Evolutionary conservation across 2,329 filamentous ascomycete species (phyloP), one percentile per base, ranked within the genome.

Genomic region (Didymellaceae sp.): DNA sequence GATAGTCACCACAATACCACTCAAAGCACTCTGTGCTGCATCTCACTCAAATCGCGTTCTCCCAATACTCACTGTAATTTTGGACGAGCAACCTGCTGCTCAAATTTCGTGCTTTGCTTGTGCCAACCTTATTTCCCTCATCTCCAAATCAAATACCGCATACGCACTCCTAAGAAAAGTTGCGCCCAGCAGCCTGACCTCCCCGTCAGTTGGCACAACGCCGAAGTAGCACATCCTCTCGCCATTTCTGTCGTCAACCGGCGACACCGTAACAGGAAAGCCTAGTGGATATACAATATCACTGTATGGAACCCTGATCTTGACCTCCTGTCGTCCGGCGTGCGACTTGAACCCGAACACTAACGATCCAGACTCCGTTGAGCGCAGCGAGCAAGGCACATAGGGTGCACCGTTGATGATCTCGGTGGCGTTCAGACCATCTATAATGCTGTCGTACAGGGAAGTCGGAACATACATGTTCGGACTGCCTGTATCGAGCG

Each of bases 191-290:
- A 61, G 39, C 13, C 47, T 31, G 5, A 58, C 41, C 1, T 22
- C 31, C 4, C 55, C 52, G 17, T 44, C 34, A 14, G 28, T 50
- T 9, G 47, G 48, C 7, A 82, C 83, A 6, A 59, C 21, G 1
- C 54, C 51, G 13, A 59, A 49, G 28, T 61, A 59, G 25, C 55
- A 61, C 41, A 59, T 28, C 22, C 45, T 45, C 22, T 45, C 39
- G 0, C 54, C 56, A 37, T 55, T 14, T 17, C 41, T 39, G 17
- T 51, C 42, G 4, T 33, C 28, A 5, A 53, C 33, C 8, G 54
- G 41, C 8, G 54, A 54, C 8, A 20, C 22, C 6, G 49, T 52
- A 8, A 45, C 52, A n/a, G 54, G 56, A 10, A 52, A 47, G 2
- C 58, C 48, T 4, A 45, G 54, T 13, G 41, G 50, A 18, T 57